Percentiles rank a stretch among this genome's conserved stretches.
phyloP scores from a whole-genome alignment of 306 rosid genomes.

The Vigna angularis region DNA sequence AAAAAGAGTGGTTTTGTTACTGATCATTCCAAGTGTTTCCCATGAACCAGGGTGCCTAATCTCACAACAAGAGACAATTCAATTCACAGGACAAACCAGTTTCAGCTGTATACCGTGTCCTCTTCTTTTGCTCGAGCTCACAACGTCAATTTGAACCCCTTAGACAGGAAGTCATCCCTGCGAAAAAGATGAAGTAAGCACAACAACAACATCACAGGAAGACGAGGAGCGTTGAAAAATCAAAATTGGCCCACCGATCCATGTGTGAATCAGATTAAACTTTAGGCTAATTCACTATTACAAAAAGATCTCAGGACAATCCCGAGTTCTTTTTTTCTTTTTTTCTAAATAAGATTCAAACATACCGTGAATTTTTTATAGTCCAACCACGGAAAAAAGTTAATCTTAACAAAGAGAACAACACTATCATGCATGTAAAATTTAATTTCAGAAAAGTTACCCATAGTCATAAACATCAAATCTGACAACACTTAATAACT shows the following conservation, averaged over 20 bases:
- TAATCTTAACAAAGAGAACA: neutral
- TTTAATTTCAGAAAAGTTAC: neutral
- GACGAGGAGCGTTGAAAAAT: constrained; percentile 2
- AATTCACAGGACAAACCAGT: constrained; percentile 2
- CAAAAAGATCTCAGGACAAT: constrained; percentile 7
- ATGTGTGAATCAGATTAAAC: constrained; percentile 14
- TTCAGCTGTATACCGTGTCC: constrained; percentile 14
- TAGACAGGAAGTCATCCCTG: constrained; percentile 72
- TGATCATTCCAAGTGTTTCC: constrained; percentile 32
- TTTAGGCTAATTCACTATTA: neutral
- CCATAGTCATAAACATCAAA: neutral
- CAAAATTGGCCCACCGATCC: constrained; percentile 32
- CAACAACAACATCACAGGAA: constrained; percentile 4
- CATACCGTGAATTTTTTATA: neutral
- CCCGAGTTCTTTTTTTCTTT: too few species aligned
- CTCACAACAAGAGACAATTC: constrained; percentile 25
- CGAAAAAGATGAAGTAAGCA: neutral
- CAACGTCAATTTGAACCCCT: constrained; percentile 67
- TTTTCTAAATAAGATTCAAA: neutral
- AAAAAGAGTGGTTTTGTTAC: neutral
- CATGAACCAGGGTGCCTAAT: constrained; percentile 15
- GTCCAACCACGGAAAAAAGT: neutral
- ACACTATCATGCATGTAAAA: neutral
- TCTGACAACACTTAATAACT: neutral
- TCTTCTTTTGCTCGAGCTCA: constrained; percentile 38